Conservation (phyloP, 306 rosid species). For the Cicer cuneatum region DNA sequence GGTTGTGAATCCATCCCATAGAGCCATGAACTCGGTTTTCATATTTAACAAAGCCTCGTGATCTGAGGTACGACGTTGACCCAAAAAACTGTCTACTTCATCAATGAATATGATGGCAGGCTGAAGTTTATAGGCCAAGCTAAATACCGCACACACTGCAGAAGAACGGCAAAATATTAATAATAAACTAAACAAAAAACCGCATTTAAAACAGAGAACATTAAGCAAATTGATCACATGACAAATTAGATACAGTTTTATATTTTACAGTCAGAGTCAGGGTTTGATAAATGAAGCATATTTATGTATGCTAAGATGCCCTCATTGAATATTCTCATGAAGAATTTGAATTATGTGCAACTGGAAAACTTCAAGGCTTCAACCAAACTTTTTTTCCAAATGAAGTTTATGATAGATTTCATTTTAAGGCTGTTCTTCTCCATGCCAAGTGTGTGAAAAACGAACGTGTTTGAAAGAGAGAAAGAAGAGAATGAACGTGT, state of each 20-base stretch:
- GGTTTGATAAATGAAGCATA: conserved; percentile 20
- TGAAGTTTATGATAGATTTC: not conserved
- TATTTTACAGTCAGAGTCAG: not conserved
- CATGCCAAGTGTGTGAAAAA: conserved; percentile 11
- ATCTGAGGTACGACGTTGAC: conserved; percentile 91
- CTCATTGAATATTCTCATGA: not conserved
- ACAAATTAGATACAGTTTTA: conserved; percentile 1
- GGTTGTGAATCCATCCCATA: conserved; percentile 98
- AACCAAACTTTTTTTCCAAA: not conserved
- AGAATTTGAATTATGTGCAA: conserved; percentile 2
- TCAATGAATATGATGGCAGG: conserved; percentile 98
- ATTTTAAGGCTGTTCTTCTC: conserved; percentile 16
- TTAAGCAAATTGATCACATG: conserved; percentile 28
- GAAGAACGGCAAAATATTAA: conserved; percentile 31
- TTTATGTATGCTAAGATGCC: conserved; percentile 9
- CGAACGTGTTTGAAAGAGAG: too few relatives aligned
- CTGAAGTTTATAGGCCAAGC: conserved; percentile 96
- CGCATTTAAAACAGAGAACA: conserved; percentile 20
- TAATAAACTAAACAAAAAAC: conserved; percentile 31
- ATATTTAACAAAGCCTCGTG: conserved; percentile 92
- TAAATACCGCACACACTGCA: conserved; percentile 94
- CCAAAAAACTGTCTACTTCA: conserved; percentile 98
- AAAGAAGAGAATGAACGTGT: too few relatives aligned
- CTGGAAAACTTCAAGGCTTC: conserved; percentile 24
- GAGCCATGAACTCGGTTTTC: conserved; percentile 99